Evolutionary conservation across 1,284 basidiomycete genomes (phyloP).

Genomic region (Thelephora terrestris): DNA sequence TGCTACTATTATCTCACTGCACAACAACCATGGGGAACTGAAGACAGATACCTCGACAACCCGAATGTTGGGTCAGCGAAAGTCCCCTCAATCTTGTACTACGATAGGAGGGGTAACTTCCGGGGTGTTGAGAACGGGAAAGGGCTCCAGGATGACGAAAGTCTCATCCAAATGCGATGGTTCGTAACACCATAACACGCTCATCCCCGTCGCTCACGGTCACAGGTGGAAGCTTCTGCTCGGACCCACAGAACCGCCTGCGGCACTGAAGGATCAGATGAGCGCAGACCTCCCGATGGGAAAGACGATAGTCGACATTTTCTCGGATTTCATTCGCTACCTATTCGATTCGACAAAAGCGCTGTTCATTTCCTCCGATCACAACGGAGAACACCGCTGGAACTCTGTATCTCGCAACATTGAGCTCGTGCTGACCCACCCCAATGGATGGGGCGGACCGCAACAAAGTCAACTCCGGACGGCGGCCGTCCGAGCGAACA

Average conservation of each 20-base stretch:
- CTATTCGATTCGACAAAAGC: too few species aligned
- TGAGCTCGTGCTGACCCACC: too few species aligned
- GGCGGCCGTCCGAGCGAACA: slow-evolving; percentile 26
- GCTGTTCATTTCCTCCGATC: slow-evolving; percentile 4
- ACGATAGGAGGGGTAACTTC: slow-evolving; percentile 40
- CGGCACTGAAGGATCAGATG: neutral
- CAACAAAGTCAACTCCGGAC: slow-evolving; percentile 28
- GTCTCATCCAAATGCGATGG: slow-evolving; percentile 41
- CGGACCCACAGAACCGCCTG: too few species aligned
- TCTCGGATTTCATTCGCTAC: slow-evolving; percentile 12
- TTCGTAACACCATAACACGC: too few species aligned
- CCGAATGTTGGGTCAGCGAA: too few species aligned
- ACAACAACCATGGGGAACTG: too few species aligned
- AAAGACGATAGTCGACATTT: slow-evolving; percentile 2
- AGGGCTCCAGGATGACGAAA: slow-evolving; percentile 44
- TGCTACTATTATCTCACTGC: slow-evolving; percentile 33
- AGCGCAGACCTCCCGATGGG: neutral
- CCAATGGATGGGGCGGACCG: slow-evolving; percentile 33
- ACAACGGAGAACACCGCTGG: slow-evolving; percentile 6
- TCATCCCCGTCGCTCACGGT: too few species aligned
- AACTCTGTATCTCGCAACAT: slow-evolving; percentile 2
- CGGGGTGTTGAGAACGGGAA: slow-evolving; percentile 31
- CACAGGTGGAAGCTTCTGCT: neutral
- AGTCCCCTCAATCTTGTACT: too few species aligned
- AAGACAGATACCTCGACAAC: too few species aligned